Percentiles rank a stretch among this genome's conserved stretches.
phyloP scores from a whole-genome alignment of 805 yeast genomes.

The Sugiyamaella qingdaonensis region DNA sequence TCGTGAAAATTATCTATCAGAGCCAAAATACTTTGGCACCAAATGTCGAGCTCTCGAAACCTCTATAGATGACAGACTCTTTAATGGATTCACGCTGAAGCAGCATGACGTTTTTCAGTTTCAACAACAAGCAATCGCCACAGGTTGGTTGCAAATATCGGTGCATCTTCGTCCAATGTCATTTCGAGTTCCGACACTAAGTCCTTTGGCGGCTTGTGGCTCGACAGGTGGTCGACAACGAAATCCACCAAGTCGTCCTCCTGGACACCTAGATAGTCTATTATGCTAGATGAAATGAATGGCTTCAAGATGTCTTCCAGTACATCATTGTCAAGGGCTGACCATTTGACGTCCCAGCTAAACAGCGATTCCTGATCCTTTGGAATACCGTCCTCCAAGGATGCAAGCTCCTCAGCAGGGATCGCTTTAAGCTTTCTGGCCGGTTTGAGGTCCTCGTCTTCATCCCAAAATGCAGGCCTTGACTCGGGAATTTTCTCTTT shows the following conservation, averaged over 20 bases:
- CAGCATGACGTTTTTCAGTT: constrained; percentile 17
- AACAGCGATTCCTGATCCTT: constrained; percentile 18
- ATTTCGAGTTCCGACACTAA: constrained; percentile 29
- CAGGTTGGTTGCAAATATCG: constrained; percentile 22
- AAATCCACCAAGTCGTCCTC: constrained; percentile 34
- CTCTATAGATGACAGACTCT: too few species aligned
- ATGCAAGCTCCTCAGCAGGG: neutral
- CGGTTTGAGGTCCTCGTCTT: constrained; percentile 5
- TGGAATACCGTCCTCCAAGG: constrained; percentile 18
- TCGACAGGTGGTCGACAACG: constrained; percentile 24
- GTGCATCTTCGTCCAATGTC: constrained; percentile 45
- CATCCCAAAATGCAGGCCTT: constrained; percentile 3
- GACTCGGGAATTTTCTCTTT: neutral
- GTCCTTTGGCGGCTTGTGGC: constrained; percentile 24
- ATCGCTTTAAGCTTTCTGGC: constrained; percentile 2
- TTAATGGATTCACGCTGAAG: neutral
- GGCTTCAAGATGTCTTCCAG: constrained; percentile 23
- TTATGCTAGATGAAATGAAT: constrained; percentile 21
- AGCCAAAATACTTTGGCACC: too few species aligned
- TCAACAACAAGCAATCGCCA: constrained; percentile 27
- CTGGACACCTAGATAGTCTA: constrained; percentile 31
- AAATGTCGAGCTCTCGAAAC: too few species aligned
- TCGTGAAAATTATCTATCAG: too few species aligned
- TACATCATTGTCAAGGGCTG: constrained; percentile 16
- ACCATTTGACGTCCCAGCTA: constrained; percentile 26